phyloP scores from a whole-genome alignment of 108 stramenopile genomes.

The Cylindrotheca fusiformis region DNA sequence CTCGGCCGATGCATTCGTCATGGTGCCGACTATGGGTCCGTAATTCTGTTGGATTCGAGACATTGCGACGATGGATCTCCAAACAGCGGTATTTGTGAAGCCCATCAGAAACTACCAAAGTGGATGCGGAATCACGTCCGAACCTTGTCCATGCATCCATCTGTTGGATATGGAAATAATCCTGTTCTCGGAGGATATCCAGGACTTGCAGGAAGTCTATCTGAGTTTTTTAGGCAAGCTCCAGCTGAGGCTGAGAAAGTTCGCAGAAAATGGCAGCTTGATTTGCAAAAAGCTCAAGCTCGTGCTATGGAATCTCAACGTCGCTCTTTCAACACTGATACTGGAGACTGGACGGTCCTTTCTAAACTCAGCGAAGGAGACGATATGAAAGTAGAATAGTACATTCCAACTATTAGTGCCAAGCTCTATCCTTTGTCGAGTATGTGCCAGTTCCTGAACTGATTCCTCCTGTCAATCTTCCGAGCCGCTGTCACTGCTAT shows the following conservation, averaged over 20 bases:
- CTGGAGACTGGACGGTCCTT: conserved; percentile 14
- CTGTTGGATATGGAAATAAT: conserved; percentile 19
- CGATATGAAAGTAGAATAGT: no score
- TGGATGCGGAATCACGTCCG: conserved; percentile 70
- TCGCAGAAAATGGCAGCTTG: conserved; percentile 26
- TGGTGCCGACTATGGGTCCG: conserved; percentile 82
- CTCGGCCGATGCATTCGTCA: conserved; percentile 88
- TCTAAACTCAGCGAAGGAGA: no score
- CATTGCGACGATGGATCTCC: conserved; percentile 75
- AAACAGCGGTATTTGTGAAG: conserved; percentile 37
- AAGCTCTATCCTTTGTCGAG: no score
- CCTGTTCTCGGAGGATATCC: conserved; percentile 39
- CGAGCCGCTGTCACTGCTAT: no score
- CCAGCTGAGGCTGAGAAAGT: conserved; percentile 37
- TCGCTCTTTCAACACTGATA: neutral
- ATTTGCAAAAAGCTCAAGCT: conserved; percentile 13
- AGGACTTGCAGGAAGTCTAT: conserved; percentile 46
- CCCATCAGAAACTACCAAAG: conserved; percentile 67
- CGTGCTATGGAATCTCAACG: neutral
- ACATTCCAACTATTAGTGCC: no score
- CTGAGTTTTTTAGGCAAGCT: conserved; percentile 45
- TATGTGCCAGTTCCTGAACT: no score
- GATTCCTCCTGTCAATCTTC: no score
- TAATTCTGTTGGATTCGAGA: conserved; percentile 80
- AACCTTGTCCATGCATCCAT: conserved; percentile 43